These are phyloP conservation scores for Rhodotorula sp. DNA, from an alignment of 1,284 basidiomycete genomes.

Conservation along the genomic window DNA sequence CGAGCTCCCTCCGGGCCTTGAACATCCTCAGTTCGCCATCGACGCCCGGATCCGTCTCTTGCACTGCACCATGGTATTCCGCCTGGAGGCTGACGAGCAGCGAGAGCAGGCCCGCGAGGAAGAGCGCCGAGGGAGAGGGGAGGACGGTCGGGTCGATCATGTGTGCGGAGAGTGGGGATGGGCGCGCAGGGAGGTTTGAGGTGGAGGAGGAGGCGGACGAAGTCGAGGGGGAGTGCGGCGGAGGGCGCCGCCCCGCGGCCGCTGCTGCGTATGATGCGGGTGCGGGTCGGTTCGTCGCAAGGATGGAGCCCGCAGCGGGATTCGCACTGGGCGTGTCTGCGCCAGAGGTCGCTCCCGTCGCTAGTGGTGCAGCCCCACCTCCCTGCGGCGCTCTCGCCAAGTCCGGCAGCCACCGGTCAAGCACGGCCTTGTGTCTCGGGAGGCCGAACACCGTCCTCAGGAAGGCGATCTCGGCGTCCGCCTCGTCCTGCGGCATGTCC, in stretches of 20 bases:
- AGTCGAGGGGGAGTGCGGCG: neutral
- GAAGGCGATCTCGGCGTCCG: conserved; percentile 32
- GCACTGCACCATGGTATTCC: conserved; percentile 28
- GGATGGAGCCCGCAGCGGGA: neutral
- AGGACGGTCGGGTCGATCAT: conserved; percentile 35
- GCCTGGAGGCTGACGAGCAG: conserved; percentile 42
- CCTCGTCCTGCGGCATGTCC: conserved; percentile 41
- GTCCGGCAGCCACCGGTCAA: conserved; percentile 36
- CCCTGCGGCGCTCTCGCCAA: neutral
- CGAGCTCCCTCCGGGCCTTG: conserved; percentile 42
- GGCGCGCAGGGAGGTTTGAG: conserved; percentile 5
- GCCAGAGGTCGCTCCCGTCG: neutral
- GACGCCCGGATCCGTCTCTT: conserved; percentile 43
- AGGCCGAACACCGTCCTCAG: conserved; percentile 36
- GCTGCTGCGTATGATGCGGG: neutral
- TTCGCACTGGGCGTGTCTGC: neutral
- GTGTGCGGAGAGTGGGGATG: conserved; percentile 29
- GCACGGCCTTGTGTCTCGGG: conserved; percentile 28
- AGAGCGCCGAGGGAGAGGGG: conserved; percentile 39
- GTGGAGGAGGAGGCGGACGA: neutral
- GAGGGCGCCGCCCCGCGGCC: neutral
- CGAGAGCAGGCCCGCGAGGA: conserved; percentile 37
- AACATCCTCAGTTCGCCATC: conserved; percentile 44
- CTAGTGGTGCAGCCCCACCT: neutral
- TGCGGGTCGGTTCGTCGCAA: conserved; percentile 14